Conservation (phyloP, 768 basidiomycete species). For the Lyophyllum atratum region DNA sequence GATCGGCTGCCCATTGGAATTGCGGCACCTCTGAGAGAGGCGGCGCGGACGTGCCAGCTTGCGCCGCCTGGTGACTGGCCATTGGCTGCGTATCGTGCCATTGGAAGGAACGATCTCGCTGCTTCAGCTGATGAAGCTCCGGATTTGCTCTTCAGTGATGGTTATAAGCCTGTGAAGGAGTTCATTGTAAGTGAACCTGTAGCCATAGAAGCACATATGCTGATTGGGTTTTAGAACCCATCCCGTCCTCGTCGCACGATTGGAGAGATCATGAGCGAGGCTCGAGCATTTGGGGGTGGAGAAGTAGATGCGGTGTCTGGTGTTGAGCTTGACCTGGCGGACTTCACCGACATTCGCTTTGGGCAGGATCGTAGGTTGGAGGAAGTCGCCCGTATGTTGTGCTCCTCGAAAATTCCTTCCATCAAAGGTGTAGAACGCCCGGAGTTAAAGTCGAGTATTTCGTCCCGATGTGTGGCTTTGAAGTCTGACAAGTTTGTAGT, state of each 20-base stretch:
- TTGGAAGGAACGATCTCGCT: conserved; percentile 77
- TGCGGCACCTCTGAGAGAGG: conserved; percentile 80
- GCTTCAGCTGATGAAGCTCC: conserved; percentile 53
- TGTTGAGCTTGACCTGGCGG: conserved; percentile 70
- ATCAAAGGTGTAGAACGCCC: conserved; percentile 68
- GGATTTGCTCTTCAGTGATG: conserved; percentile 48
- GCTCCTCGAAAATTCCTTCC: conserved; percentile 70
- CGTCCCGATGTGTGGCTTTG: not conserved
- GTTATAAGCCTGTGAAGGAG: conserved; percentile 59
- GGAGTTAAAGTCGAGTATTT: conserved; percentile 60
- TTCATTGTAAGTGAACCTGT: conserved; percentile 44
- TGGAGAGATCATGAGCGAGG: conserved; percentile 49
- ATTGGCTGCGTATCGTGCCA: conserved; percentile 61
- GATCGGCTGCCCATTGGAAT: conserved; percentile 67
- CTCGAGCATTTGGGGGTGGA: conserved; percentile 50
- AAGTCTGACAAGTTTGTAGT: conserved; percentile 37
- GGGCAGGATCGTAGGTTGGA: conserved; percentile 88
- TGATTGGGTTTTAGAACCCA: conserved; percentile 43
- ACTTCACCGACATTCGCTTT: conserved; percentile 84
- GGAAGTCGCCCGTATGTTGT: conserved; percentile 90
- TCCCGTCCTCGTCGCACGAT: conserved; percentile 52
- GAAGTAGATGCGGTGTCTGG: conserved; percentile 65
- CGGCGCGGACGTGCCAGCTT: conserved; percentile 80
- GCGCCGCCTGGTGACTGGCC: conserved; percentile 79
- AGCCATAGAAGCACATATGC: not conserved